Evolutionary conservation across 2,329 filamentous ascomycete genomes (phyloP).

Genomic region (Calonectria pseudoreteaudii): DNA sequence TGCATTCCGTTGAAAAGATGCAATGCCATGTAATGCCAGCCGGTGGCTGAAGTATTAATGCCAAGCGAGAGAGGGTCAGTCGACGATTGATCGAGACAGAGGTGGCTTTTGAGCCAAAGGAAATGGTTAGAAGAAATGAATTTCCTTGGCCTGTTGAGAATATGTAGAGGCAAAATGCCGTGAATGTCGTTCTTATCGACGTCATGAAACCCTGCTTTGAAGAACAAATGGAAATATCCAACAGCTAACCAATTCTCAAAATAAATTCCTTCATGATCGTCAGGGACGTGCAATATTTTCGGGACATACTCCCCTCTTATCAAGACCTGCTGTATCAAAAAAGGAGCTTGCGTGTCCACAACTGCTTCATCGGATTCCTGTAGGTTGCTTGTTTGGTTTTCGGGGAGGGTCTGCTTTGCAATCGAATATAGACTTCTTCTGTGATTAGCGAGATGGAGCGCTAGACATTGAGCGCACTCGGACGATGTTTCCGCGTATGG

Average conservation of each 20-base stretch:
- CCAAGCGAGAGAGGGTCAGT: neutral
- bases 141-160: rapidly evolving
- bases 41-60: slow-evolving; percentile 2
- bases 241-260: neutral
- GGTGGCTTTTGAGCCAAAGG: neutral
- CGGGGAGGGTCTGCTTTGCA: neutral
- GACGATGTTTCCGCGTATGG: neutral
- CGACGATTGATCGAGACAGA: neutral
- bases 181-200: neutral
- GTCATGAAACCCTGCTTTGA: neutral
- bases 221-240: neutral
- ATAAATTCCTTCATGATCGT: slow-evolving; percentile 1
- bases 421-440: neutral
- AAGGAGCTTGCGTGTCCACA: neutral
- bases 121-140: neutral
- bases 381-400: neutral
- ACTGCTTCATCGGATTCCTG: neutral
- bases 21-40: slow-evolving; percentile 1
- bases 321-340: neutral
- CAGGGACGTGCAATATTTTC: neutral
- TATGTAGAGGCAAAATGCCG: neutral
- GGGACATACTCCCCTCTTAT: neutral
- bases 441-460: neutral
- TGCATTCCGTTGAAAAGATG: neutral
- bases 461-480: neutral